These are phyloP conservation scores for Barbarea vulgaris DNA, from an alignment of 345 rosid species.

Conservation along the genomic window DNA sequence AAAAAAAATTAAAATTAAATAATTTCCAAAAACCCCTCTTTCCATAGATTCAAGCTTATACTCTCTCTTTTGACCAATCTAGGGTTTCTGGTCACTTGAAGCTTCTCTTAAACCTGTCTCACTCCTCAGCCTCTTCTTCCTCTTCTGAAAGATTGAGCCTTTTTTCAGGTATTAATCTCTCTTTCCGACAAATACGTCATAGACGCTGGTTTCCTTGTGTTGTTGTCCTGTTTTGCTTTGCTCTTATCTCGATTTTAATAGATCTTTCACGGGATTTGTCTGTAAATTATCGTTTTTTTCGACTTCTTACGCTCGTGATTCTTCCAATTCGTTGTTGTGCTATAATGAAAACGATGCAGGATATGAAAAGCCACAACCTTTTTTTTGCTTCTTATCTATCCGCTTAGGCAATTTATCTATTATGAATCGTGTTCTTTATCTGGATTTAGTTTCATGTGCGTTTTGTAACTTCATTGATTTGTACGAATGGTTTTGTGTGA, in stretches of 20 bases:
- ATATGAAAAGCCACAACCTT: not conserved
- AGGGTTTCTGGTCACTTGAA: slow-evolving; percentile 32
- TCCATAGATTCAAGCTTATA: slow-evolving; percentile 20
- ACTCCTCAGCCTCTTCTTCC: slow-evolving; percentile 20
- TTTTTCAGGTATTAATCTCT: slow-evolving; percentile 18
- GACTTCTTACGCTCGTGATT: not conserved
- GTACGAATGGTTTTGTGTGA: slow-evolving; percentile 5
- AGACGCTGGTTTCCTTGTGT: slow-evolving; percentile 7
- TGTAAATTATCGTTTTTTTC: slow-evolving; percentile 6
- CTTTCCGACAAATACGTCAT: slow-evolving; percentile 23
- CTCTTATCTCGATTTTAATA: slow-evolving; percentile 17
- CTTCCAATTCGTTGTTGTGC: slow-evolving; percentile 3
- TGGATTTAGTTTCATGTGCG: not conserved
- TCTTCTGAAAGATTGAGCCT: slow-evolving; percentile 24
- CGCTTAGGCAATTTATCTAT: slow-evolving; percentile 2
- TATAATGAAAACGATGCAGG: slow-evolving; percentile 10
- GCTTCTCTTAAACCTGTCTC: slow-evolving; percentile 29
- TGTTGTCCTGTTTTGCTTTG: slow-evolving; percentile 26
- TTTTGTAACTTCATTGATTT: not conserved
- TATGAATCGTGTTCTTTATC: not conserved
- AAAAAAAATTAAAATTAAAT: not conserved
- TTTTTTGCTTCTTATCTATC: slow-evolving; percentile 13
- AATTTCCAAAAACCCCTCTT: slow-evolving; percentile 21
- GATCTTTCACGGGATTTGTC: slow-evolving; percentile 21
- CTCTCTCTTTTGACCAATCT: slow-evolving; percentile 33